These are phyloP conservation scores for Earliella scabrosa DNA, from an alignment of 1,284 basidiomycete species.

Conservation along the genomic window DNA sequence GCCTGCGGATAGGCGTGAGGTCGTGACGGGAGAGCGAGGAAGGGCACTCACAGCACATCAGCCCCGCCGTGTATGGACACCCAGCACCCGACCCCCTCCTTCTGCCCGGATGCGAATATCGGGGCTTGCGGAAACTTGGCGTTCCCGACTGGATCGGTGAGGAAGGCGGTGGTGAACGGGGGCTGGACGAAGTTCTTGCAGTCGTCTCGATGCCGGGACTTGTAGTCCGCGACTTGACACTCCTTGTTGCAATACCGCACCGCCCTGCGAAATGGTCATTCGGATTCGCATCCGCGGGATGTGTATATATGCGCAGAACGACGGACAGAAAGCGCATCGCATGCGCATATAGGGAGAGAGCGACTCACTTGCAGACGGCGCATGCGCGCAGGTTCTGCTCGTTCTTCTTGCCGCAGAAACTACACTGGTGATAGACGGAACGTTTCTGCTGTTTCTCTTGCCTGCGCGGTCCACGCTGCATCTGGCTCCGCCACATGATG, in stretches of 20 bases:
- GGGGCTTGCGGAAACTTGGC: background rate
- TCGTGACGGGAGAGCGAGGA: background rate
- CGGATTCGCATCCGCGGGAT: background rate
- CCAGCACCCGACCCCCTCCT: background rate
- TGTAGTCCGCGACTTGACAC: conserved; percentile 2
- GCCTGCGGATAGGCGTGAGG: background rate
- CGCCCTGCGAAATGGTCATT: background rate
- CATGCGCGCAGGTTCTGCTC: background rate
- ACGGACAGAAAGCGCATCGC: background rate
- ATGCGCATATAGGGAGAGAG: background rate
- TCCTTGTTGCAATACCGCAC: background rate
- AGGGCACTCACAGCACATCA: background rate
- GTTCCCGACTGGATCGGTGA: background rate
- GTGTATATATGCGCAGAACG: background rate
- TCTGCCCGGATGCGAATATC: background rate
- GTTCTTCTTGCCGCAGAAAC: background rate
- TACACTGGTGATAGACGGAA: background rate
- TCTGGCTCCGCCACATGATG: background rate
- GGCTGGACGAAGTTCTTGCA: background rate
- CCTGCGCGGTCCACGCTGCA: background rate
- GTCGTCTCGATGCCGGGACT: background rate
- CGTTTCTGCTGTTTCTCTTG: background rate
- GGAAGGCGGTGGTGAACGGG: background rate
- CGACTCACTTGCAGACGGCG: background rate
- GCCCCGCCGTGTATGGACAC: background rate